Conservation (phyloP, 1,284 basidiomycete genomes). For the Cutaneotrichosporon sp. region DNA sequence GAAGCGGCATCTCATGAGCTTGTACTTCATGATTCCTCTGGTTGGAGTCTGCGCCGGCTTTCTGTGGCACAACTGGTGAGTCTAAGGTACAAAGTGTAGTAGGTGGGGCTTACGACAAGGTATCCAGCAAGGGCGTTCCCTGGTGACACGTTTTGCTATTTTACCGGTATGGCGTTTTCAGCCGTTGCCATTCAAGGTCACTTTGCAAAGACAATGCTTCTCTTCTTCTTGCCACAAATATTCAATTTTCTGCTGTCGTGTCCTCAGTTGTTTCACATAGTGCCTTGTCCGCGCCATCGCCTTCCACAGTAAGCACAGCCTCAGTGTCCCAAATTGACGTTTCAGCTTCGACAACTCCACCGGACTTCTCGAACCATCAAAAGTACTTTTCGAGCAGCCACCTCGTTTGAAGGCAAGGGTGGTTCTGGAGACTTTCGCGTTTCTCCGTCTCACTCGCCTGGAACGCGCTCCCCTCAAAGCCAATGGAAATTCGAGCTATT, state of each 20-base stretch:
- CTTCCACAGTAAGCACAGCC: constrained; percentile 65
- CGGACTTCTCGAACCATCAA: constrained; percentile 68
- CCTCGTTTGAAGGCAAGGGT: constrained; percentile 54
- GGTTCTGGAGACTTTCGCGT: constrained; percentile 57
- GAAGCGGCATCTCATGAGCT: constrained; percentile 84
- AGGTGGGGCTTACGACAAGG: constrained; percentile 57
- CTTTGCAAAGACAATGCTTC: constrained; percentile 85
- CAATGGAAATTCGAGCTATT: too few relatives aligned
- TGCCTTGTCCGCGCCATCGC: constrained; percentile 89
- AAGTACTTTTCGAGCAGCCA: constrained; percentile 56
- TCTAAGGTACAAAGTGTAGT: constrained; percentile 26
- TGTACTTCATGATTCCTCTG: constrained; percentile 94
- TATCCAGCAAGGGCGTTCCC: constrained; percentile 93
- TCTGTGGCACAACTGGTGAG: constrained; percentile 88
- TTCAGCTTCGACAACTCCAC: constrained; percentile 66
- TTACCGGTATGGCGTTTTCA: constrained; percentile 94
- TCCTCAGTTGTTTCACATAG: constrained; percentile 89
- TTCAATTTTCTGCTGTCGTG: constrained; percentile 95
- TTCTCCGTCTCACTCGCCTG: constrained; percentile 63
- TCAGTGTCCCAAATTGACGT: not conserved
- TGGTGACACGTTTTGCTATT: constrained; percentile 96
- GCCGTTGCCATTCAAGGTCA: constrained; percentile 95
- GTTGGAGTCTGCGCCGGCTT: constrained; percentile 85
- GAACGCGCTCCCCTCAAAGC: constrained; percentile 56
- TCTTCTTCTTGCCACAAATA: constrained; percentile 97